Evolutionary conservation across 1,139 yeast species (phyloP), one percentile per base, ranked within the genome.

Genomic region (Hemisphaericaspora xylofermentans): DNA sequence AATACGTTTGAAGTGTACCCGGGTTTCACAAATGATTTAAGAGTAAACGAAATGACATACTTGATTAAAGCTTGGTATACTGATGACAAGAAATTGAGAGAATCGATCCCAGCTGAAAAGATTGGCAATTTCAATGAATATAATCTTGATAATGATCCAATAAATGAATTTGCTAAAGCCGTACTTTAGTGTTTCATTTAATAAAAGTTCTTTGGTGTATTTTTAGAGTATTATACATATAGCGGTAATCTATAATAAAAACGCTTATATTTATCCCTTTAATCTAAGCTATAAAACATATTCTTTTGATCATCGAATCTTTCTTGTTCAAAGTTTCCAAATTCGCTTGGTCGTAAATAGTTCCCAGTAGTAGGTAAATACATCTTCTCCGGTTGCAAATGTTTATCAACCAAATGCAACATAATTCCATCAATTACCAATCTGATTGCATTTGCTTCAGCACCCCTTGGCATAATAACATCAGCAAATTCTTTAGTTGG

Each of bases 401-500:
- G 46, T 34, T 44, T 56, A 30, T 44, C 45, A n/a, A 38, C 35
- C 47, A 66, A 52, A 30, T 55, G 56, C 9, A 71, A 66, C 42
- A 64, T 53, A 10, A 88, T 66, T 1, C 95, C 96, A 56, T 87
- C 93, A n/a, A 87, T 80, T 9, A 89, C 76, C 44, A 89, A 70
- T 7, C 73, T 67, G 9, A 84, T 73, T 2, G 94, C 91, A 36
- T 75, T 70, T 21, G 72, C 65, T 37, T 79, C 82, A 3, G 85
- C 82, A 1, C 88, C 89, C 39, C 83, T 69, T 3, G 96, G 96
- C 56, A 89, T 71, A 33, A 89, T 79, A 13, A 88, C 80, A 58
- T 89, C 96, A 2, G 96, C 95, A 46, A 68, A 74, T 45, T 82
- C 82, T 59, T 85, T 84, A 2, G 96, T 88, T 26, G 87, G 88